phyloP scores from a whole-genome alignment of 1,284 basidiomycete genomes.

The Pseudozyma hubeiensis region DNA sequence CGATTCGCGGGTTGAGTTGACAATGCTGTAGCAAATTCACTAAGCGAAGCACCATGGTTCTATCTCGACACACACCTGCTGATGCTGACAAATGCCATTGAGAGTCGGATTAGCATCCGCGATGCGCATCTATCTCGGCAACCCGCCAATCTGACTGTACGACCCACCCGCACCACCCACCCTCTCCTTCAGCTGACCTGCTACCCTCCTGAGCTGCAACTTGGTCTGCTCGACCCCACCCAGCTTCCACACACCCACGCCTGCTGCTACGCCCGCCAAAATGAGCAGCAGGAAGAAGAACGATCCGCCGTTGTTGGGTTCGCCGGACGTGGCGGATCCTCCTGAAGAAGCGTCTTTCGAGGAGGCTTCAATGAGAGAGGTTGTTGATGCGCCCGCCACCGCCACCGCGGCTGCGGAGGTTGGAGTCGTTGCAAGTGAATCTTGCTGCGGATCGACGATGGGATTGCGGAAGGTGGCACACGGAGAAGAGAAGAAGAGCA shows the following conservation, averaged over 20 bases:
- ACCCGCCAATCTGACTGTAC: slow-evolving; percentile 12
- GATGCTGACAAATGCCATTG: background rate
- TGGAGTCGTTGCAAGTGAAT: background rate
- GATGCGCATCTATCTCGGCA: background rate
- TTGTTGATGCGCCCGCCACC: background rate
- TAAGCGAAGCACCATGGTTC: no score
- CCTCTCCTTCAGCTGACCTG: background rate
- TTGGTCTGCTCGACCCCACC: slow-evolving; percentile 42
- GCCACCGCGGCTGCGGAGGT: background rate
- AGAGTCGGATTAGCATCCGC: background rate
- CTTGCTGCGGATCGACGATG: background rate
- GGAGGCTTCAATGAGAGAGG: slow-evolving; percentile 7
- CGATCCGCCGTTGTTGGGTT: slow-evolving; percentile 14
- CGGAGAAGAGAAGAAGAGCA: slow-evolving; percentile 3
- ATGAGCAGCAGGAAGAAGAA: slow-evolving; percentile 43
- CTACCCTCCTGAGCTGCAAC: slow-evolving; percentile 3
- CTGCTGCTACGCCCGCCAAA: slow-evolving; percentile 13
- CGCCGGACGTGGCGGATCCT: background rate
- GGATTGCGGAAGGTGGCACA: background rate
- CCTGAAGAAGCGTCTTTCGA: slow-evolving; percentile 3
- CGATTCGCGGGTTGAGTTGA: background rate
- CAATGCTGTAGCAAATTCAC: background rate
- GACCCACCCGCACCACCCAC: background rate
- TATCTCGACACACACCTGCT: no score
- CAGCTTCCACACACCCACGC: slow-evolving; percentile 21